phyloP scores from a whole-genome alignment of 225 moss, liverwort and hornwort genomes.

The Marchantia paleacea region DNA sequence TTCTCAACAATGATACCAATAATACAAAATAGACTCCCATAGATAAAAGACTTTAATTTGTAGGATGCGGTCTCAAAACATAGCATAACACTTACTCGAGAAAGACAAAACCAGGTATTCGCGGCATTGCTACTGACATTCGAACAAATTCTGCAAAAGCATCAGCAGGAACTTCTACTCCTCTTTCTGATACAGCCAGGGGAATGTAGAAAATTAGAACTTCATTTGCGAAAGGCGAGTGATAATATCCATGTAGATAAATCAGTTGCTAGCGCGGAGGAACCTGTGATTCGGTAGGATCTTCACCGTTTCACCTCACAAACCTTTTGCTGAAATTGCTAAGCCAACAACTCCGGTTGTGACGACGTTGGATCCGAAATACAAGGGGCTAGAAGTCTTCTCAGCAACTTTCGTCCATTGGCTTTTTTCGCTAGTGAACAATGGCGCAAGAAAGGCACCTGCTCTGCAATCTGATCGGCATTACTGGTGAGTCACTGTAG shows the following conservation, averaged over 20 bases:
- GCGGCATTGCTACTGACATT: constrained; percentile 53
- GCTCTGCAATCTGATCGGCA: constrained; percentile 55
- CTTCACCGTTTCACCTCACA: not conserved
- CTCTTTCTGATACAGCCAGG: constrained; percentile 18
- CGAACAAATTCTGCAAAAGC: constrained; percentile 54
- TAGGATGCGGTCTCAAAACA: not conserved
- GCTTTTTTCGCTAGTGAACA: constrained; percentile 38
- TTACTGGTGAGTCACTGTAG: constrained; percentile 37
- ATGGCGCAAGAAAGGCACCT: constrained; percentile 46
- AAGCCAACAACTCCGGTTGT: constrained; percentile 51
- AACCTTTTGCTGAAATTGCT: constrained; percentile 49
- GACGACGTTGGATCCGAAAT: constrained; percentile 27
- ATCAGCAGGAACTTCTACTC: constrained; percentile 31
- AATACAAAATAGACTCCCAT: not conserved
- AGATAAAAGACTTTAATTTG: not conserved
- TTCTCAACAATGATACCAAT: not conserved
- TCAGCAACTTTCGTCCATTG: constrained; percentile 32
- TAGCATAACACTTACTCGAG: constrained; percentile 40
- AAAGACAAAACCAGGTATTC: constrained; percentile 44
- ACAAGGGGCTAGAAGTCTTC: constrained; percentile 26
- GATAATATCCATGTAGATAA: not conserved
- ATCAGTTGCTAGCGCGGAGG: not conserved
- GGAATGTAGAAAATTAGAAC: not conserved
- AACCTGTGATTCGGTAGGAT: not conserved
- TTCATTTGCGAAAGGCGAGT: not conserved